Evolutionary conservation across 306 rosid genomes (phyloP).

Genomic region (Astragalus membranaceus): DNA sequence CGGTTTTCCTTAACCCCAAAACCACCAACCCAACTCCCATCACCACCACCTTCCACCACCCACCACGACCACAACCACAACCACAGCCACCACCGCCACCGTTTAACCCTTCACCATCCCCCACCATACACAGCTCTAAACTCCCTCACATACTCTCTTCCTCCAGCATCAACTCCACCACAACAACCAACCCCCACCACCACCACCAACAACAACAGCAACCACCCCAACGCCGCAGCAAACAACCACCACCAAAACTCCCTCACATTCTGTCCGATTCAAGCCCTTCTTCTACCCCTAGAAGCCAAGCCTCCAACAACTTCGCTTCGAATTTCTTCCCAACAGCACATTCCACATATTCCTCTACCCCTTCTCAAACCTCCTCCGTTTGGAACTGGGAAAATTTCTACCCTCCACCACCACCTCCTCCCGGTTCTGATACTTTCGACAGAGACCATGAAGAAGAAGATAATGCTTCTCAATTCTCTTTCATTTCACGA

Average conservation of each 20-base stretch:
- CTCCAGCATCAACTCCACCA: neutral
- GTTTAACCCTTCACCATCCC: slow-evolving; percentile 34
- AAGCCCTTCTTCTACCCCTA: slow-evolving; percentile 50
- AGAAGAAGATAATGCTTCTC: neutral
- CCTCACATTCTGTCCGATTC: slow-evolving; percentile 94
- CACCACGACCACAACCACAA: slow-evolving; percentile 19
- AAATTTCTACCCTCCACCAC: slow-evolving; percentile 88
- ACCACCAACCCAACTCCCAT: slow-evolving; percentile 8
- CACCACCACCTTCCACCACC: neutral
- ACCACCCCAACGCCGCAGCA: slow-evolving; percentile 43
- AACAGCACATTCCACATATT: slow-evolving; percentile 67
- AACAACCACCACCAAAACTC: slow-evolving; percentile 52
- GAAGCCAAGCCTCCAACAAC: slow-evolving; percentile 45
- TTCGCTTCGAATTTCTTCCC: slow-evolving; percentile 43
- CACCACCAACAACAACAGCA: slow-evolving; percentile 46
- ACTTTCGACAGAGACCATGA: slow-evolving; percentile 28
- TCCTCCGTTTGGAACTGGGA: slow-evolving; percentile 99
- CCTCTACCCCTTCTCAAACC: slow-evolving; percentile 87
- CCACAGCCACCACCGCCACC: slow-evolving; percentile 31
- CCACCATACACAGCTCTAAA: slow-evolving; percentile 53
- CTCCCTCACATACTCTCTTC: slow-evolving; percentile 68
- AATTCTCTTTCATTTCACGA: slow-evolving; percentile 2
- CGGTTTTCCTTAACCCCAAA: slow-evolving; percentile 61
- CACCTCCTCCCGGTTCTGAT: slow-evolving; percentile 90
- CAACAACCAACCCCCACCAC: neutral